Evolutionary conservation across 2,329 filamentous ascomycete species (phyloP).

Genomic region (Rutstroemia sp.): DNA sequence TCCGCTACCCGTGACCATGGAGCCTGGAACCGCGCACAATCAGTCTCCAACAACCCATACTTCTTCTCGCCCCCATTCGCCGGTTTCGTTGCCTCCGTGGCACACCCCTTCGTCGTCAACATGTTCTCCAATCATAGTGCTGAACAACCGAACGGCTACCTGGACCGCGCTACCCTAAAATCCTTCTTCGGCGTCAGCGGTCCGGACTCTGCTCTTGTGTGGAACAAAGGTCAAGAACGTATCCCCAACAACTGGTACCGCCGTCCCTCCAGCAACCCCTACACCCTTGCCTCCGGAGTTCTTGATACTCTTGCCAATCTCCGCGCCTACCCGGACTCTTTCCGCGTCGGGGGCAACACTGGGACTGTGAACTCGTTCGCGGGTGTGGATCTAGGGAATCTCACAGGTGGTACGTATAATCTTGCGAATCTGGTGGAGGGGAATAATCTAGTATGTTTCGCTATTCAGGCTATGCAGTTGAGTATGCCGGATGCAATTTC

Average conservation of each 20-base stretch:
- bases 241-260: background rate
- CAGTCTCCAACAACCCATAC: too few species aligned
- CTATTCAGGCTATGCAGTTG: slow-evolving; percentile 32
- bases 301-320: slow-evolving; percentile 32
- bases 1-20: too few species aligned
- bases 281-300: slow-evolving; percentile 31
- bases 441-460: slow-evolving; percentile 41
- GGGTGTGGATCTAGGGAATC: slow-evolving; percentile 36
- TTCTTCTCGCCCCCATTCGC: too few species aligned
- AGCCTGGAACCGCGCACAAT: too few species aligned
- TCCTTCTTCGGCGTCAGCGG: slow-evolving; percentile 12
- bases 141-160: background rate
- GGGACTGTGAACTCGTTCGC: slow-evolving; percentile 38
- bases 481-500: background rate
- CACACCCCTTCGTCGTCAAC: too few species aligned
- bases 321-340: slow-evolving; percentile 19
- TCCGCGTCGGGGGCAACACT: slow-evolving; percentile 13
- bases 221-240: background rate
- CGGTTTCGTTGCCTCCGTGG: too few species aligned
- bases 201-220: slow-evolving; percentile 1
- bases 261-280: slow-evolving; percentile 21
- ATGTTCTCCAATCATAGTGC: background rate
- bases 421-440: slow-evolving; percentile 34
- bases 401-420: slow-evolving; percentile 40
- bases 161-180: slow-evolving; percentile 21